phyloP scores from a whole-genome alignment of 331 rosid genomes.

The Prunus yedoensis region DNA sequence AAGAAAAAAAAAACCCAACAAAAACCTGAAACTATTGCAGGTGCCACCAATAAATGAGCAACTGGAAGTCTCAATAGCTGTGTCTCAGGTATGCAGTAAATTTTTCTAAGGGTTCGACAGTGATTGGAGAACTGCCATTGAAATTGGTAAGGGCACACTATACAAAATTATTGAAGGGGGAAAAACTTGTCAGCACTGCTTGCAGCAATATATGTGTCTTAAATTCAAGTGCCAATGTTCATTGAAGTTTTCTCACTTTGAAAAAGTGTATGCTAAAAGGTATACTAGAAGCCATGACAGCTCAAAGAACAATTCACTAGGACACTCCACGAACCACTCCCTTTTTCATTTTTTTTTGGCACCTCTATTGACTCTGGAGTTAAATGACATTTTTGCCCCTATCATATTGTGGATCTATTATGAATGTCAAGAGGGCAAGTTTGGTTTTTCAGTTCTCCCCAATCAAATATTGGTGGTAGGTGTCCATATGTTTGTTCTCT shows the following conservation, averaged over 20 bases:
- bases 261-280: not conserved
- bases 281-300: slow-evolving; percentile 36
- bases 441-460: not conserved
- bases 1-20: too few relatives aligned
- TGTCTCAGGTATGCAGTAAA: not conserved
- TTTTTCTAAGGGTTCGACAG: slow-evolving; percentile 9
- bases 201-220: slow-evolving; percentile 2
- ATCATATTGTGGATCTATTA: not conserved
- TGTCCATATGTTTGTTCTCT: not conserved
- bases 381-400: not conserved
- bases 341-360: not conserved
- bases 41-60: not conserved
- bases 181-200: not conserved
- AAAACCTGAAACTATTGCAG: not conserved
- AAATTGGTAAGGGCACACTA: slow-evolving; percentile 37
- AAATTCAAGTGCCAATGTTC: slow-evolving; percentile 15
- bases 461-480: not conserved
- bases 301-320: slow-evolving; percentile 28
- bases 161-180: slow-evolving; percentile 5
- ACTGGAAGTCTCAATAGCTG: not conserved
- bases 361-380: not conserved
- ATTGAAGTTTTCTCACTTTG: not conserved
- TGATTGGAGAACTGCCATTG: slow-evolving; percentile 27
- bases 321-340: slow-evolving; percentile 22
- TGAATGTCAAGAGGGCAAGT: not conserved